Conservation (phyloP, 306 rosid genomes). For the Ammopiptanthus mongolicus region DNA sequence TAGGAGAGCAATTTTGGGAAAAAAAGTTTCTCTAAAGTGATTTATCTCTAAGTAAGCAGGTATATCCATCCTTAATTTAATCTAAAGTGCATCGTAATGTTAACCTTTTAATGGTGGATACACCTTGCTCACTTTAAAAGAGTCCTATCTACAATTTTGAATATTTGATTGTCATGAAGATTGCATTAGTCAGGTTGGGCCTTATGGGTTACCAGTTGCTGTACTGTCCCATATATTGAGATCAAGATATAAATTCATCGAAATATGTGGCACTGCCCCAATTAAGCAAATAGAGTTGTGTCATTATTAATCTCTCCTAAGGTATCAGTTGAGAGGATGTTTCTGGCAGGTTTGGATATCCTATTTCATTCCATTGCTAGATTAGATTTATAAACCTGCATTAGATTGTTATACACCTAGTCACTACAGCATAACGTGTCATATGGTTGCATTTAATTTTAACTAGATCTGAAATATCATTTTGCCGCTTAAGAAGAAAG, state of each 20-base stretch:
- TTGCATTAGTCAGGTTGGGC: slow-evolving; percentile 1
- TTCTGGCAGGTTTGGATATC: background rate
- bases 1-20: background rate
- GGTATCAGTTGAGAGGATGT: background rate
- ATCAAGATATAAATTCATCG: background rate
- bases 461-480: background rate
- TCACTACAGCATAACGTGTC: background rate
- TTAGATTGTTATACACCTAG: background rate
- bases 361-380: background rate
- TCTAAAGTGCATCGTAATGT: background rate
- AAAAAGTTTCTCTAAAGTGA: background rate
- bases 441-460: background rate
- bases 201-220: background rate
- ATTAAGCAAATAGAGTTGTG: slow-evolving; percentile 2
- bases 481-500: background rate
- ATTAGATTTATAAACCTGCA: background rate
- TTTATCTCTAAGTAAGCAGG: too few species aligned
- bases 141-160: background rate
- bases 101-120: background rate
- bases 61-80: background rate
- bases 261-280: background rate
- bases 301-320: background rate
- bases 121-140: background rate
- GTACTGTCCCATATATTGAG: background rate
- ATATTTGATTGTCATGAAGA: background rate